Base-by-base conservation (phyloP, 2,329 filamentous ascomycete species). In the Colletotrichum magnum region DNA sequence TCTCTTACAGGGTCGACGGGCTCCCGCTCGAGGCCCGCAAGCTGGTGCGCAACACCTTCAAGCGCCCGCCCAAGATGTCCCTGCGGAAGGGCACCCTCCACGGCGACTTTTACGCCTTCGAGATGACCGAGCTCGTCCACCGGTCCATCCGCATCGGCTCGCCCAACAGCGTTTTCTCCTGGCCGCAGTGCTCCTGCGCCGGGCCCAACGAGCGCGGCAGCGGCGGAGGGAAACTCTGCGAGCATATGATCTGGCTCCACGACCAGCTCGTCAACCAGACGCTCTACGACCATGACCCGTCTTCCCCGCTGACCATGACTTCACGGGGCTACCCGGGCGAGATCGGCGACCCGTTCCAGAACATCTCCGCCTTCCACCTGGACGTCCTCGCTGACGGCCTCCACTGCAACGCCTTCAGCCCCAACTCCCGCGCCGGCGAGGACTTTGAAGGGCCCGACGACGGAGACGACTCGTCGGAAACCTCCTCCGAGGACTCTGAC, bases 181-280 rank as follows among this genome's bases (percentile, higher is more conserved):
- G 74, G 1, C 81, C 87, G 5, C 80, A 75, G 18, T 89, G 87
- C 77, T 85, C 83, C 32, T 88, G 87, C 69, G 74, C 68, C 15
- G 75, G 73, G 51, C 68, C 66, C 70, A 53, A 64, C 36, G 51
- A 64, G 26, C 50, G 43, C 48, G 72, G 73, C n/a, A 70, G 73
- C 53, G 71, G 74, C 43, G 32, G 32, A 36, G 32, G 32, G 32
- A 36, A 10, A 10, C 84, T 84, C 0, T 89, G 87, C 73, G 79
- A 82, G 12, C 87, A 89, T 69, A 76, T 87, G 36, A 75, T 89
- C 32, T 88, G 86, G 86, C 79, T 89, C 15, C 81, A 87, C 56
- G 87, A 89, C 75, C 83, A 83, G 73, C 80, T 89, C 36, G 79
- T 84, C 21, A 83, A 82, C 60, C 83, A 87, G 73, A 81, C 83